Evolutionary conservation across 108 stramenopile species (phyloP), one percentile per base, ranked within the genome.

Genomic region (Fragilariopsis cylindrus): DNA sequence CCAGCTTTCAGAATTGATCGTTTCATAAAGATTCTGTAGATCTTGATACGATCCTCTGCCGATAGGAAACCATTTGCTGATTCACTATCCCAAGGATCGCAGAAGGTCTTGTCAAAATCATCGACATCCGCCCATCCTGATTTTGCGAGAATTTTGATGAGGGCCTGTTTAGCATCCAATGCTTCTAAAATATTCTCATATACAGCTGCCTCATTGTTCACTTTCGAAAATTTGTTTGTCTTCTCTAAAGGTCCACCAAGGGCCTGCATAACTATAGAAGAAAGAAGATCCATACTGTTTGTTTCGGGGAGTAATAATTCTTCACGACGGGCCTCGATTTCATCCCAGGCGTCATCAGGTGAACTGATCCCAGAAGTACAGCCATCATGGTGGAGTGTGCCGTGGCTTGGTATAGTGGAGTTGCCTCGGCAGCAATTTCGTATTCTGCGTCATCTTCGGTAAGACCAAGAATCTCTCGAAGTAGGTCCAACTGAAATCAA

Each of bases 131-230:
- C 78, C 90, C 90, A 94, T 42, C 91, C 90, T 47, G 90, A 88
- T 53, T 85, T 75, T 41, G 62, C 75, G 48, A 92, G 75, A 48
- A 94, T 86, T 2, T 75, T 68, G 72, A 84, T 81, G 48, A 90
- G 82, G 7, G 81, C 78, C 54, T 90, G 75, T 72, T 90, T 91
- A 11, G 91, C 90, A 4, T 87, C 85, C 48, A 94, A 82, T 15
- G 87, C 85, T 69, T 91, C 90, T 50, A 87, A 55, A 4, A 92
- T 76, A 52, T 87, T 82, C 64, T 85, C 83, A 69, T 87, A 92
- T 4, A 88, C 83, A 9, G 89, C 90, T 4, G 82, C 92, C 57
- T 88, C 90, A 72, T 92, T 91, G 72, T 92, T 90, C 53, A 91
- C 92, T 45, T 86, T 81, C 30, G 87, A 83, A 76, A 93, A 92